Conservation (phyloP, 208 protist genomes). For the Strigomonas oncopelti region DNA sequence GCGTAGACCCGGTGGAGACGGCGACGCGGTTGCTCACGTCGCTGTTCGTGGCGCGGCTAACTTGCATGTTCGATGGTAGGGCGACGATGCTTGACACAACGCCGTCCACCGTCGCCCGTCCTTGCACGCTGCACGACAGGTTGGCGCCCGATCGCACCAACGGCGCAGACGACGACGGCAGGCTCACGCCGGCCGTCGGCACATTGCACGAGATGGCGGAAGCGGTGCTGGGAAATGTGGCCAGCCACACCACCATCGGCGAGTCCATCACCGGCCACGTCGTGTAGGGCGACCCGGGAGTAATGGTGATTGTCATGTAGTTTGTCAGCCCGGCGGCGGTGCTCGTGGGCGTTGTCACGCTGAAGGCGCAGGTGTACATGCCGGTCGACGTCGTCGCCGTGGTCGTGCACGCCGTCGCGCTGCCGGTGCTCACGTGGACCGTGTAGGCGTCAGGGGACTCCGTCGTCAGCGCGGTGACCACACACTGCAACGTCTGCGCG, state of each 20-base stretch:
- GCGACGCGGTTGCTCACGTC: conserved; percentile 17
- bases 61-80: conserved; percentile 31
- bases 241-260: conserved; percentile 57
- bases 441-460: conserved; percentile 38
- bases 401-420: conserved; percentile 24
- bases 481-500: conserved; percentile 29
- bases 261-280: conserved; percentile 61
- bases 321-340: conserved; percentile 24
- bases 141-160: conserved; percentile 45
- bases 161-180: conserved; percentile 21
- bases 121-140: conserved; percentile 57
- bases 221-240: conserved; percentile 31
- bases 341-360: conserved; percentile 40
- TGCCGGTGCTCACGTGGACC: conserved; percentile 54
- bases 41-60: conserved; percentile 33
- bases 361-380: conserved; percentile 54
- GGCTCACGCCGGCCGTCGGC: conserved; percentile 4
- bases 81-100: conserved; percentile 51
- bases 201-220: conserved; percentile 44
- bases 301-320: conserved; percentile 50
- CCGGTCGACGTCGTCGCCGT: conserved; percentile 22
- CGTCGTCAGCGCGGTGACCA: conserved; percentile 26
- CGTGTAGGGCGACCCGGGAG: conserved; percentile 28
- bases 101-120: conserved; percentile 32
- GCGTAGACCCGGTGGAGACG: conserved; percentile 46